Conservation (phyloP, 2,329 filamentous ascomycete genomes). For the Cytospora piceae region DNA sequence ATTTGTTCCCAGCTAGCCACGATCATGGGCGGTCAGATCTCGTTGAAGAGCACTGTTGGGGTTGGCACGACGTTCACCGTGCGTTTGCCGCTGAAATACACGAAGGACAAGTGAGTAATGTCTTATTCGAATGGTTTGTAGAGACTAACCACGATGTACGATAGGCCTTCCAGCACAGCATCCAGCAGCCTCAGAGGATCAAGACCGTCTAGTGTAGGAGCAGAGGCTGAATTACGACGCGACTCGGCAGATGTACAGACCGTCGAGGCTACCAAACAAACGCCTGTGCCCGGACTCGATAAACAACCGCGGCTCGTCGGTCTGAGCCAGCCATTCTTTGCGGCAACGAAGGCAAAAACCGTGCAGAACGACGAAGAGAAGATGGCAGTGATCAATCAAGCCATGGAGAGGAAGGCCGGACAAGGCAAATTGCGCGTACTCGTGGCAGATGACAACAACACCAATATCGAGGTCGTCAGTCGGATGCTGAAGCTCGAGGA, state of each 20-base stretch:
- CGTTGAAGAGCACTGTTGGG: conserved; percentile 70
- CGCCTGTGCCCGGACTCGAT: conserved; percentile 57
- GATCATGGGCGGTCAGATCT: conserved; percentile 80
- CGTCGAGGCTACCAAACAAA: conserved; percentile 38
- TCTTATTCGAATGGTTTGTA: no score
- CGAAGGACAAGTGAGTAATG: conserved; percentile 64
- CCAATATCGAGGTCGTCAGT: conserved; percentile 62
- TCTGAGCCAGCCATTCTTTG: conserved; percentile 81
- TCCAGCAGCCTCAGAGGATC: conserved; percentile 56
- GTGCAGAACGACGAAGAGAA: conserved; percentile 58
- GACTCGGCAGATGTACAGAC: conserved; percentile 36
- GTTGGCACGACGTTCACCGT: conserved; percentile 82
- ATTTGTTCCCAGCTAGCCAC: conserved; percentile 86
- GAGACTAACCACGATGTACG: background rate
- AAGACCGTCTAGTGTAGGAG: conserved; percentile 51
- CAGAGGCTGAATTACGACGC: conserved; percentile 44
- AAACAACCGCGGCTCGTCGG: conserved; percentile 79
- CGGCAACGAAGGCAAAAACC: conserved; percentile 45
- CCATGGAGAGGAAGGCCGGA: conserved; percentile 63
- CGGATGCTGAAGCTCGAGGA: conserved; percentile 75
- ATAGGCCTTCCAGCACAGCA: conserved; percentile 56
- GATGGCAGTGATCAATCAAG: conserved; percentile 66
- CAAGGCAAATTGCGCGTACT: conserved; percentile 74
- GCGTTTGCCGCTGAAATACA: conserved; percentile 78
- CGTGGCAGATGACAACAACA: conserved; percentile 74